Base-by-base conservation (phyloP, 805 yeast species). In the Saccharomycopsis fodiens region DNA sequence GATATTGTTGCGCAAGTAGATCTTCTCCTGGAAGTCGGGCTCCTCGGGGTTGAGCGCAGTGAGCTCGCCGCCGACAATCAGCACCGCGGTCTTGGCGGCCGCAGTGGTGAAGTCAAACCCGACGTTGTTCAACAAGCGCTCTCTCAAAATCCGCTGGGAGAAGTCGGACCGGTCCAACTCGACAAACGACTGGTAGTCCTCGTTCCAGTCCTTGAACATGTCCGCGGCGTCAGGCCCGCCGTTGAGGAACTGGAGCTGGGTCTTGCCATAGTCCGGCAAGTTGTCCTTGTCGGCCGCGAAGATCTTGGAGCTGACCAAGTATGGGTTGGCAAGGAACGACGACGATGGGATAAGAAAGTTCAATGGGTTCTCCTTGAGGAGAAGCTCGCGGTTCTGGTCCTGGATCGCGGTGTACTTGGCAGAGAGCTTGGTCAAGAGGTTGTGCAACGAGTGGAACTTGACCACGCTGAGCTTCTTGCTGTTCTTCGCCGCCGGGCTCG, bases 21-120 rank as follows among this genome's bases (percentile, higher is more conserved):
- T 81, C 52, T 76, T 85, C 46, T 78, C 71, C 20, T 70, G 72
- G n/a, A 37, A 29, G 13, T 67, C 63, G 3, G 73, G 71, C 44
- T 86, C 93, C 44, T 70, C 73, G n/a, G 95, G 88, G 61, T 89
- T 86, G 73, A 89, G 70, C 15, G 97, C 80, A 7, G 73, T 56
- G 42, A 87, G 59, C 54, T 85, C 85, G 38, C 91, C 95, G 52
- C 77, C 73, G 42, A 83, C 71, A 35, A 91, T 78, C 25, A 80
- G 73, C 54, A 83, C 67, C 12, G 96, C 96, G 41, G 95, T 93
- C 55, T 76, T 75, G 17, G 82, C 74, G 16, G 97, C 89, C 27
- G 78, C 74, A 15, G 71, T 67, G 21, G 88, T 77, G 66, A 91
- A 93, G 39, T 86, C 96, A 55, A 73, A 78, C 39, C 83, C 71